Percentiles rank a stretch among this genome's conserved stretches.
Evolutionary conservation across 108 stramenopile genomes (phyloP).

Genomic region (Nannochloropsis granulata): DNA sequence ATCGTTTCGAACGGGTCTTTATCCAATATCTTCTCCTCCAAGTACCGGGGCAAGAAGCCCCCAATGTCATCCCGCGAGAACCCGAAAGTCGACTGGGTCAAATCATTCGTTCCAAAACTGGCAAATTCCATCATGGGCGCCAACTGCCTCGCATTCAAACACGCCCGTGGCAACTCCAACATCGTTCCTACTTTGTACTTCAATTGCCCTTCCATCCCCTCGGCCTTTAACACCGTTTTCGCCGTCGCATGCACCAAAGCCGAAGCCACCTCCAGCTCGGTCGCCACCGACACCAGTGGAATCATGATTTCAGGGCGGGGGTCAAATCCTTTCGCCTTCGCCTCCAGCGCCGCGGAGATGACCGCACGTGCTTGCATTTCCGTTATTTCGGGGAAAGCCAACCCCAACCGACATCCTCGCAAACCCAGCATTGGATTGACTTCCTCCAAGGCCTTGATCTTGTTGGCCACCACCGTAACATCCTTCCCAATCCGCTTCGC

Average conservation of each 20-base stretch:
- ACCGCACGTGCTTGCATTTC: slow-evolving; percentile 62
- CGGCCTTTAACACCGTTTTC: slow-evolving; percentile 11
- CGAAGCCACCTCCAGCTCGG: slow-evolving; percentile 29
- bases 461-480: background rate
- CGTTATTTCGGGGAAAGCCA: slow-evolving; percentile 47
- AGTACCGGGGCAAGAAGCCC: slow-evolving; percentile 57
- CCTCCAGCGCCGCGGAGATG: slow-evolving; percentile 8
- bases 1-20: slow-evolving; percentile 68
- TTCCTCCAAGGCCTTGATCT: background rate
- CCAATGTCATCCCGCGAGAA: slow-evolving; percentile 69
- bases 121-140: slow-evolving; percentile 58
- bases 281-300: slow-evolving; percentile 29
- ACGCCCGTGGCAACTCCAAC: slow-evolving; percentile 73
- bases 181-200: slow-evolving; percentile 65
- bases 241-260: slow-evolving; percentile 19
- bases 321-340: slow-evolving; percentile 27
- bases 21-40: slow-evolving; percentile 54
- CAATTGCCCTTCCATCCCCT: slow-evolving; percentile 23
- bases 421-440: slow-evolving; percentile 61
- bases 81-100: slow-evolving; percentile 70
- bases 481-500: background rate
- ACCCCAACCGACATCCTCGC: slow-evolving; percentile 58
- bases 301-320: slow-evolving; percentile 40
- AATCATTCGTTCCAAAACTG: slow-evolving; percentile 65
- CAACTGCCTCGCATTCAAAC: slow-evolving; percentile 51